Evolutionary conservation across 768 basidiomycete genomes (phyloP).

Genomic region (Sporobolomyces pararoseus): DNA sequence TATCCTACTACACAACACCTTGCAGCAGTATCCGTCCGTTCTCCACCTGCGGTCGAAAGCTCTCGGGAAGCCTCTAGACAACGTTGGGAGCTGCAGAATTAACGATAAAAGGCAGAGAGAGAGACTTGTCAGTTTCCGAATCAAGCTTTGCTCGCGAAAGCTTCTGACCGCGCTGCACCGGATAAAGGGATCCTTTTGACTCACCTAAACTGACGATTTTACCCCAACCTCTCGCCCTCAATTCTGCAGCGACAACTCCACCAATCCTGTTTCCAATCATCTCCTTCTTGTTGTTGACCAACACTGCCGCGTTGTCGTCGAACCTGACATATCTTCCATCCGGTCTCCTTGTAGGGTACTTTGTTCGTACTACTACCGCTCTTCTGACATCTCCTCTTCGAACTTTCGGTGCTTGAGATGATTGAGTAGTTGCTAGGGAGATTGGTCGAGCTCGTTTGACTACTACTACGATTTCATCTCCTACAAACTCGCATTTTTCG

Average conservation of each 20-base stretch:
- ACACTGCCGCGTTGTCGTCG: conserved; percentile 92
- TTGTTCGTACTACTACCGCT: conserved; percentile 91
- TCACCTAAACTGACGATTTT: conserved; percentile 77
- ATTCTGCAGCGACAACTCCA: conserved; percentile 84
- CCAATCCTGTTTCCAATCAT: conserved; percentile 93
- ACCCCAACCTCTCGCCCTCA: conserved; percentile 87
- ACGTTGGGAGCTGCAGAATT: conserved; percentile 39
- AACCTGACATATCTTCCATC: conserved; percentile 85
- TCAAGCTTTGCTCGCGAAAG: too few relatives aligned
- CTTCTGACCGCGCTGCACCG: too few relatives aligned
- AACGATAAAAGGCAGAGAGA: too few relatives aligned
- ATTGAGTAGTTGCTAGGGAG: conserved; percentile 39
- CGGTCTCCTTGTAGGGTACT: conserved; percentile 74
- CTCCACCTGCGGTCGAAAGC: too few relatives aligned
- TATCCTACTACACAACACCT: too few relatives aligned
- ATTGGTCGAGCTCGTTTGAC: conserved; percentile 84
- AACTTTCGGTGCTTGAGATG: conserved; percentile 74
- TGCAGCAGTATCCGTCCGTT: too few relatives aligned
- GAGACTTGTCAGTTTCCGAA: too few relatives aligned
- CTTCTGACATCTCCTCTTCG: conserved; percentile 89
- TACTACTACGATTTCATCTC: conserved; percentile 94
- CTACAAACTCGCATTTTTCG: conserved; percentile 47
- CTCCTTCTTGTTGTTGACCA: conserved; percentile 91
- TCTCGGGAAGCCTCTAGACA: conserved; percentile 2
- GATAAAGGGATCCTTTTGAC: not conserved